phyloP scores from a whole-genome alignment of 176 grass and related monocot genomes.

The Eleusine indica region DNA sequence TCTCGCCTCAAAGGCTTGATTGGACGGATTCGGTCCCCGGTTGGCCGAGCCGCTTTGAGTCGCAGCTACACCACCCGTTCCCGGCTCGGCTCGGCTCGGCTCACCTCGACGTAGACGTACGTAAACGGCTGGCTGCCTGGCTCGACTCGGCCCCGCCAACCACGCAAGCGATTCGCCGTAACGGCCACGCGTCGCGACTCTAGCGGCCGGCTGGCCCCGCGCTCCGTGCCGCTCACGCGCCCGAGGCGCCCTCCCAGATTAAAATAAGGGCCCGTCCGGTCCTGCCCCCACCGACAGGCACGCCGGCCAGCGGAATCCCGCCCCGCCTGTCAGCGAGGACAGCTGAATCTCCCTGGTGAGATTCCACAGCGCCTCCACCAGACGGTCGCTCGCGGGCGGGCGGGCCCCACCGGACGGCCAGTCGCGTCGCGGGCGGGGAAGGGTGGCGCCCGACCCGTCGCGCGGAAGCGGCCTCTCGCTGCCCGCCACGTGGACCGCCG shows the following conservation, averaged over 20 bases:
- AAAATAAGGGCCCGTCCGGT: background rate
- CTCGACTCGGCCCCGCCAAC: background rate
- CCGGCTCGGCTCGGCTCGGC: background rate
- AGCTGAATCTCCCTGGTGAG: background rate
- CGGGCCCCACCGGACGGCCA: no score
- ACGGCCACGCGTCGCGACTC: background rate
- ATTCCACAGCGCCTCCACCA: constrained; percentile 9
- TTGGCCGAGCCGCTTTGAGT: background rate
- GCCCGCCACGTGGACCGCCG: constrained; percentile 19
- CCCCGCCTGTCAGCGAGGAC: constrained; percentile 5
- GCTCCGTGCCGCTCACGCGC: constrained; percentile 29
- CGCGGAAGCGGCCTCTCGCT: constrained; percentile 22
- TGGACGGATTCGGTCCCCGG: background rate
- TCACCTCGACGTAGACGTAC: background rate
- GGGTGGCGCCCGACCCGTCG: background rate
- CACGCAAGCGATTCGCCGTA: background rate
- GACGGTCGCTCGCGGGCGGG: background rate
- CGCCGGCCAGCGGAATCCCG: background rate
- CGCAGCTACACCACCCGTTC: background rate
- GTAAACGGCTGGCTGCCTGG: no score
- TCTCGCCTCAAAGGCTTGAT: background rate
- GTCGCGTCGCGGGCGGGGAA: background rate
- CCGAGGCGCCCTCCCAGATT: constrained; percentile 14
- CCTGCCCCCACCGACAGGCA: background rate
- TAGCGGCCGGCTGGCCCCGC: background rate